phyloP scores from a whole-genome alignment of 148 eudicot genomes.

The Persicaria maculosa region DNA sequence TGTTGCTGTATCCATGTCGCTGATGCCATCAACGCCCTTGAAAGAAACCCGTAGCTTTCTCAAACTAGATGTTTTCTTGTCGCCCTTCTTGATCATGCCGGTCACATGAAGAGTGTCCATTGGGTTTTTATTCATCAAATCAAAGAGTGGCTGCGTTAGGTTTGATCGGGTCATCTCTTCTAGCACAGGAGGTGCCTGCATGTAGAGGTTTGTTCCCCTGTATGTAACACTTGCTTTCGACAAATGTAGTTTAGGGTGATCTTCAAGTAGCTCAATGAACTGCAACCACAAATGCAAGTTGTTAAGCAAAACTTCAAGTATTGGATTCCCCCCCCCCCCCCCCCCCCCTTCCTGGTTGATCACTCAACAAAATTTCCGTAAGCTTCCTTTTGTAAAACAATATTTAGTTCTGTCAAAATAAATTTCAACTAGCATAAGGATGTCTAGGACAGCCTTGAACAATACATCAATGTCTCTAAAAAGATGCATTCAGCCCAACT shows the following conservation, averaged over 20 bases:
- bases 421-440: too few relatives aligned
- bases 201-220: conserved; percentile 77
- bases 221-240: conserved; percentile 66
- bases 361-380: too few relatives aligned
- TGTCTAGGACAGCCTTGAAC: too few relatives aligned
- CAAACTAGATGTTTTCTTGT: conserved; percentile 45
- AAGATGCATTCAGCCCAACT: too few relatives aligned
- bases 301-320: background rate
- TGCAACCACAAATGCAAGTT: conserved; percentile 19
- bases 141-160: conserved; percentile 56
- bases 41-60: conserved; percentile 71
- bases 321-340: too few relatives aligned
- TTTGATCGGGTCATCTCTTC: conserved; percentile 92
- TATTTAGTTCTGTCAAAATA: too few relatives aligned
- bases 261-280: conserved; percentile 76
- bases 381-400: too few relatives aligned
- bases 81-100: conserved; percentile 48
- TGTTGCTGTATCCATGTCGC: conserved; percentile 63
- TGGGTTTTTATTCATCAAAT: conserved; percentile 56
- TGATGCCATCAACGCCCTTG: conserved; percentile 57
- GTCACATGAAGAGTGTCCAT: conserved; percentile 61
- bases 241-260: conserved; percentile 61
- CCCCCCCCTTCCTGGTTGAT: too few relatives aligned
- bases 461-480: too few relatives aligned
- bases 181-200: conserved; percentile 92